Evolutionary conservation across 2,329 filamentous ascomycete genomes (phyloP), one percentile per base, ranked within the genome.

Genomic region (Fusarium sambucinum): DNA sequence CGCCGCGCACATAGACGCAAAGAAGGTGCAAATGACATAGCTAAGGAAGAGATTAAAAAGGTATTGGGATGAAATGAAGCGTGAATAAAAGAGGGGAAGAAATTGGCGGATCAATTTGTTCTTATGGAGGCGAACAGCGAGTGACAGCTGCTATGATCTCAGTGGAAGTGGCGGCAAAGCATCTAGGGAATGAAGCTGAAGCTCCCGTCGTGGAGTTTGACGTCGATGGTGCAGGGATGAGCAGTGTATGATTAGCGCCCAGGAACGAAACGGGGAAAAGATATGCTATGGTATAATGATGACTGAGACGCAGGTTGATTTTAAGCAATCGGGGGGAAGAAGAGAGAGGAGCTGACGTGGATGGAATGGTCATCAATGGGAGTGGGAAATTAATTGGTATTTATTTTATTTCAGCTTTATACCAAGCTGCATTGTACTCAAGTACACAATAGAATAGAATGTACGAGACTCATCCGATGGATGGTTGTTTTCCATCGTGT

Each of bases 1-100:
- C 75, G 74, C 52, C 76, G 71, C 45, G 72, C 68, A 52, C 70
- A 74, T 19, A 73, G 73, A 40, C 77, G 76, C 38, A 79, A 55
- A 47, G 74, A 44, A 53, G 75, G 72, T 37, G 72, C 63, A 59
- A 77, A 59, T 30, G 73, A 61, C 59, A 70, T 70, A 27, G 29
- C 51, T 44, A 19, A 54, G 9, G 51, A 44, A 33, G 45, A 32
- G 59, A 62, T 32, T 38, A 44, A 41, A 44, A 41, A 55, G 42
- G 44, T 19, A 40, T 27, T 35, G 44, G 13, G 17, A 23, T 38
- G 21, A 33, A 41, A 37, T 7, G 32, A 40, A 54, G n/a, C 11
- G 35, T 32, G 29, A 41, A 50, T 32, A 32, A 8, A 21, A 47
- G 38, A 47, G 38, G 21, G 23, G 19, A 27, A 33, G 25, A 21